Conservation (phyloP, 495 filamentous ascomycete species). For the Hypoxylon rickii region DNA sequence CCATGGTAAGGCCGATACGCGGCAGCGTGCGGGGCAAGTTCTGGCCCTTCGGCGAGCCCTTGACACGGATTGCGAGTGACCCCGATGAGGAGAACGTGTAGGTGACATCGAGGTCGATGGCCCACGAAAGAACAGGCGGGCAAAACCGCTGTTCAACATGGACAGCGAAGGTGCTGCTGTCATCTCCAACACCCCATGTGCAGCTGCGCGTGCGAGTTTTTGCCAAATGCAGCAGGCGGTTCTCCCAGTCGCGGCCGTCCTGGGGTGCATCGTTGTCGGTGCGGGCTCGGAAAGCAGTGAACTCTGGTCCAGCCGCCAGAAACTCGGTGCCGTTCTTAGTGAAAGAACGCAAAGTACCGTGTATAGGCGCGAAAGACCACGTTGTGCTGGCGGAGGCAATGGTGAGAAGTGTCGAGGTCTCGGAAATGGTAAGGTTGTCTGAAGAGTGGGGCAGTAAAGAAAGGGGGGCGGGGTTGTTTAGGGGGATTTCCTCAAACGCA, state of each 20-base stretch:
- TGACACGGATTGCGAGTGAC: slow-evolving; percentile 46
- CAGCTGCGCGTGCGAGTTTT: slow-evolving; percentile 38
- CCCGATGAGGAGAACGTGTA: slow-evolving; percentile 55
- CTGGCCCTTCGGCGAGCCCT: slow-evolving; percentile 45
- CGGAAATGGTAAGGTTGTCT: slow-evolving; percentile 17
- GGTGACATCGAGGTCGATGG: slow-evolving; percentile 50
- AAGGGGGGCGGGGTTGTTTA: slow-evolving; percentile 1
- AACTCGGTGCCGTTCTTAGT: slow-evolving; percentile 33
- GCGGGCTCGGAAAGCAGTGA: slow-evolving; percentile 50
- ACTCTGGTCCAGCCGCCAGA: slow-evolving; percentile 23
- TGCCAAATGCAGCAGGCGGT: slow-evolving; percentile 40
- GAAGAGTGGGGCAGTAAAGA: not conserved
- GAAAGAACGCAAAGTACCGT: slow-evolving; percentile 28
- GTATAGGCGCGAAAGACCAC: slow-evolving; percentile 24
- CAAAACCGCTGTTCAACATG: slow-evolving; percentile 49
- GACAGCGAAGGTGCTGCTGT: slow-evolving; percentile 38
- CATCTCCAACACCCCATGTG: slow-evolving; percentile 33
- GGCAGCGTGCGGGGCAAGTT: slow-evolving; percentile 57
- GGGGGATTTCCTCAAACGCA: slow-evolving; percentile 52
- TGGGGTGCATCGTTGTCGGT: slow-evolving; percentile 64
- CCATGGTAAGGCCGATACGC: slow-evolving; percentile 58
- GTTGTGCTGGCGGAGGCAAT: slow-evolving; percentile 20
- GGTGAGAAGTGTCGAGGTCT: slow-evolving; percentile 29
- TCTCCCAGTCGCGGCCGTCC: slow-evolving; percentile 48
- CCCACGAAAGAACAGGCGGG: slow-evolving; percentile 63